Conservation (phyloP, 2,329 filamentous ascomycete genomes). For the Thelonectria rubi region DNA sequence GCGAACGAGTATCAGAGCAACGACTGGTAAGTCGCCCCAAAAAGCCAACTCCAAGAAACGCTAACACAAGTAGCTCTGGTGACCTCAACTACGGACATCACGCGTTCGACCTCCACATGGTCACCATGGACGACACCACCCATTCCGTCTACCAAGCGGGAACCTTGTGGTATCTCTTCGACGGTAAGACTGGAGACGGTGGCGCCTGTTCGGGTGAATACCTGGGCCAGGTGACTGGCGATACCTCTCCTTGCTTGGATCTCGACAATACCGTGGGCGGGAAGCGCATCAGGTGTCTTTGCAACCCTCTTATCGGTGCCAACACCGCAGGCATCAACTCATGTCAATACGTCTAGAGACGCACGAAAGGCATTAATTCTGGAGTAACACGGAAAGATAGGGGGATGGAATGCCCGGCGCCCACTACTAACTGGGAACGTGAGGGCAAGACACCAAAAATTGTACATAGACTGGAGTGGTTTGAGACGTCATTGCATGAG, state of each 20-base stretch:
- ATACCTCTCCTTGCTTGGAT: constrained; percentile 21
- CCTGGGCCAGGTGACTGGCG: constrained; percentile 16
- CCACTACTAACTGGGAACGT: no score
- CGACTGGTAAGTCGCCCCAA: constrained; percentile 3
- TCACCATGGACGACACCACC: constrained; percentile 26
- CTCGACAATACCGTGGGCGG: constrained; percentile 23
- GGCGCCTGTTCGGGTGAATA: constrained; percentile 19
- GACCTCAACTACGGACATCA: constrained; percentile 28
- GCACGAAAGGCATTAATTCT: no score
- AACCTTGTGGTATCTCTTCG: constrained; percentile 18
- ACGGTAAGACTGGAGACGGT: constrained; percentile 18
- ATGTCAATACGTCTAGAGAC: constrained; percentile 18
- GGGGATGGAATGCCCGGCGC: no score
- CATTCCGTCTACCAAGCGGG: constrained; percentile 27
- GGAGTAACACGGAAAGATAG: no score
- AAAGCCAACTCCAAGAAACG: not conserved
- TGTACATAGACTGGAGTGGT: no score
- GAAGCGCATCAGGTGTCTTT: constrained; percentile 24
- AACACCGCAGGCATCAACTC: constrained; percentile 19
- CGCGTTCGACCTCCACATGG: constrained; percentile 24
- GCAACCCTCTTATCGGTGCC: constrained; percentile 22
- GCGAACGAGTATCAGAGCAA: constrained; percentile 24
- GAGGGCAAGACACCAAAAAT: no score
- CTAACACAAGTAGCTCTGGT: constrained; percentile 6
- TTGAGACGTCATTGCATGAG: no score